Conservation (phyloP, 2,329 filamentous ascomycete genomes). For the Colletotrichum paranaense region DNA sequence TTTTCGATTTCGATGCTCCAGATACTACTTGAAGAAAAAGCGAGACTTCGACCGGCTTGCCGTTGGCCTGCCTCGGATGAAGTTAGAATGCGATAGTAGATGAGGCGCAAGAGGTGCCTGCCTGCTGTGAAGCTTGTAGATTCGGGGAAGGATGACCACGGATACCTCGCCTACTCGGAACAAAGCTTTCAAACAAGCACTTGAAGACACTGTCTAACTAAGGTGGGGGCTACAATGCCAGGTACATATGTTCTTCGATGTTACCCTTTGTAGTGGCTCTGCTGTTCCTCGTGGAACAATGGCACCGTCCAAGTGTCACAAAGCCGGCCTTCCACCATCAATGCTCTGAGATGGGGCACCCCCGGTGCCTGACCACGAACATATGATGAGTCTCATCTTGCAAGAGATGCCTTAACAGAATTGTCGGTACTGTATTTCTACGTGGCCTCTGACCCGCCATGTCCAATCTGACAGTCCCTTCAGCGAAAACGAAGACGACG, state of each 20-base stretch:
- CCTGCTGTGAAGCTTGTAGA: background rate
- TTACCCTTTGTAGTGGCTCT: background rate
- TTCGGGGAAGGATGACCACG: background rate
- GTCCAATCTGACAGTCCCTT: background rate
- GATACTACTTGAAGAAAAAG: background rate
- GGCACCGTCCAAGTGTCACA: background rate
- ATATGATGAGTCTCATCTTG: background rate
- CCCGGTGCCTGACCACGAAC: background rate
- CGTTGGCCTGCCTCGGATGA: too few relatives aligned
- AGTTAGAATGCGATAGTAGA: too few relatives aligned
- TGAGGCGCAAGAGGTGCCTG: background rate
- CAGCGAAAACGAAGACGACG: background rate
- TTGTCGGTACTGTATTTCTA: background rate
- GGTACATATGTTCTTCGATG: background rate
- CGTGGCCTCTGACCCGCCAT: background rate
- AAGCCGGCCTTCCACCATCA: background rate
- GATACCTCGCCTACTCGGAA: background rate
- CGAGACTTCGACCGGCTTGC: background rate
- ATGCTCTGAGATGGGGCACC: background rate
- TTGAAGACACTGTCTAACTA: background rate
- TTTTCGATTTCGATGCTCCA: background rate
- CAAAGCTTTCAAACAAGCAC: background rate
- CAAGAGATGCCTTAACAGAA: background rate
- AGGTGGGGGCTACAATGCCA: background rate
- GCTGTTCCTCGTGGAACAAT: background rate